Conservation (phyloP, 208 protist genomes). For the Crithidia brevicula region DNA sequence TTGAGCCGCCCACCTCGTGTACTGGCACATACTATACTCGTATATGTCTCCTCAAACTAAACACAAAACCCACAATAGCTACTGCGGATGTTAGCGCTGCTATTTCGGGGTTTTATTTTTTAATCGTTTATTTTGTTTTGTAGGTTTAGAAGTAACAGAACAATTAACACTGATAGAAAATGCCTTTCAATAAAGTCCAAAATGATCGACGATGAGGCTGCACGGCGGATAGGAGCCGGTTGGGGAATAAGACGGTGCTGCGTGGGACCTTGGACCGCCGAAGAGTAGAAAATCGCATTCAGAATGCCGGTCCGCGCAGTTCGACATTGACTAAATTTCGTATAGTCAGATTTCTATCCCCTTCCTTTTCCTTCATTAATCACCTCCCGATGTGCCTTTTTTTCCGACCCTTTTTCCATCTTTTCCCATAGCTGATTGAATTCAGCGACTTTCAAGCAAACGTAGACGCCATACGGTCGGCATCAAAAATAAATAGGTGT, state of each 20-base stretch:
- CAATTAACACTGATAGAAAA: constrained; percentile 18
- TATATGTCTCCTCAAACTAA: no score
- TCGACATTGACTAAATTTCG: no score
- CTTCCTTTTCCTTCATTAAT: background rate
- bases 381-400: no score
- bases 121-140: background rate
- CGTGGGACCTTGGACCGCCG: no score
- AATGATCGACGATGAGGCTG: constrained; percentile 1
- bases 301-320: no score
- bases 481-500: constrained; percentile 3
- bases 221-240: background rate
- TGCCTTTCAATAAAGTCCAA: constrained; percentile 6
- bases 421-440: constrained; percentile 1
- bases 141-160: constrained; percentile 13
- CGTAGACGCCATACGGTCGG: background rate
- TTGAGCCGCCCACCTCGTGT: no score
- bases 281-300: no score
- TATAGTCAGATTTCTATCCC: no score
- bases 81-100: no score
- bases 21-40: no score
- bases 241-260: no score
- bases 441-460: constrained; percentile 1
- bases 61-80: no score
- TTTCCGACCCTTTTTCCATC: background rate
- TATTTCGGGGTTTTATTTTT: background rate